Percentiles rank a stretch among this genome's conserved stretches.
These are phyloP conservation scores for Leccinum pachyderme DNA, from an alignment of 1,284 basidiomycete genomes.

Conservation along the genomic window DNA sequence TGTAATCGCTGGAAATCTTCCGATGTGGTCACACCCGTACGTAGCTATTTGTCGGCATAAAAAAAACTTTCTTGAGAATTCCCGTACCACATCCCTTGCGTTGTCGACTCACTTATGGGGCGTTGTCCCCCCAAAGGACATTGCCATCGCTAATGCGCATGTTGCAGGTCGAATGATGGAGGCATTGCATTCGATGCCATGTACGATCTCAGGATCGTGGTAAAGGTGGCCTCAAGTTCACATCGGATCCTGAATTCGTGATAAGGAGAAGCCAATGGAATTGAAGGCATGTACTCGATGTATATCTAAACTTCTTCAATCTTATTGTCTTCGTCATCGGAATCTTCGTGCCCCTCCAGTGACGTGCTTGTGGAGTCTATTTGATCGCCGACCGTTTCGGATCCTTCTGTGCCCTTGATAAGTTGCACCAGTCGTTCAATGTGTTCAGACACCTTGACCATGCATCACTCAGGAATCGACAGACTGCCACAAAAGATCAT, in stretches of 20 bases:
- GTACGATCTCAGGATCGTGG: background rate
- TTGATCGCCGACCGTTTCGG: slow-evolving; percentile 41
- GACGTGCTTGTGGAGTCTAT: slow-evolving; percentile 17
- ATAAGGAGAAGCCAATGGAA: slow-evolving; percentile 8
- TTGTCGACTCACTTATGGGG: slow-evolving; percentile 24
- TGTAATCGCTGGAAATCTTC: slow-evolving; percentile 1
- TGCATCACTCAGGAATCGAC: slow-evolving; percentile 6
- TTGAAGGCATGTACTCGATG: slow-evolving; percentile 13
- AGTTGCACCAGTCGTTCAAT: slow-evolving; percentile 75
- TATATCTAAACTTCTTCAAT: slow-evolving; percentile 52
- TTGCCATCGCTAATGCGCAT: background rate
- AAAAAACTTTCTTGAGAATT: slow-evolving; percentile 24
- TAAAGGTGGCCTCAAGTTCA: slow-evolving; percentile 2
- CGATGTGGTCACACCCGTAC: slow-evolving; percentile 22
- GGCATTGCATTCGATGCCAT: background rate
- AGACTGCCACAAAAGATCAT: slow-evolving; percentile 4
- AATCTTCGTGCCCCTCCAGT: slow-evolving; percentile 33
- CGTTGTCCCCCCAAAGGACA: background rate
- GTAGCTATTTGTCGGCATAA: slow-evolving; percentile 23
- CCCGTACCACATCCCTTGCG: slow-evolving; percentile 13
- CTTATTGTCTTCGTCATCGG: slow-evolving; percentile 50
- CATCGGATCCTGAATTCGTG: background rate
- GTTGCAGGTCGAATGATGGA: slow-evolving; percentile 1
- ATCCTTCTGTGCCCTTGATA: slow-evolving; percentile 68
- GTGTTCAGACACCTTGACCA: slow-evolving; percentile 54